Evolutionary conservation across 176 grass and related monocot genomes (phyloP), one percentile per base, ranked within the genome.

Genomic region (Zoysia pacifica): DNA sequence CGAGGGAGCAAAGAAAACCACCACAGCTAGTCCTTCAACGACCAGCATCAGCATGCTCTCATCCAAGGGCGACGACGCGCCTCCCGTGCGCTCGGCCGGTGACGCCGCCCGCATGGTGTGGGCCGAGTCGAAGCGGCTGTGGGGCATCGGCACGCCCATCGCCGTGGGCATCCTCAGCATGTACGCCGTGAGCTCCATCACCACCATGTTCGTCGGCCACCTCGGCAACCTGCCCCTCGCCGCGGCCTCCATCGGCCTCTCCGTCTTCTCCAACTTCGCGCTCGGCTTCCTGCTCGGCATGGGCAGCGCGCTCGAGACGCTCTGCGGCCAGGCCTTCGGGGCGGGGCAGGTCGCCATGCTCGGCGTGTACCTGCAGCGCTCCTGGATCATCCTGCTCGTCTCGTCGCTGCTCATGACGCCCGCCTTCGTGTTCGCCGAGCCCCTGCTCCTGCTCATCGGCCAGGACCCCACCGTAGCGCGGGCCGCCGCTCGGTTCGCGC

Each of bases 251-350:
- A 77, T 93, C 58, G 74, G 56, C 46, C 87, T 93, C 74, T 87
- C 84, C 85, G 91, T 93, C 47, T 64, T 88, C 82, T 3, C 59
- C 85, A 85, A 68, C 82, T 90, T 93, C 82, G 40, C 85, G 14
- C 80, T 93, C 40, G 87, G 87, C 16, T 93, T 93, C 82, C 87
- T 90, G 63, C 82, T 89, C 19, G 90, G 92, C 68, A 98, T 98
- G 95, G 95, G 89, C 48, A 97, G 92, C 78, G 90, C 95, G 41
- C 69, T 97, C 43, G 92, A 97, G 82, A 97, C 90, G 40, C 88
- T 97, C 2, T 97, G 95, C 70, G 95, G 92, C 13, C 95, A 97
- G 73, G 87, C 91, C 11, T 94, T 86, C 74, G 88, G 91, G 14
- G 91, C 91, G 0, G 83, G 91, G 0, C 79, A 81, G 54, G 82